Evolutionary conservation across 305 asterid genomes (phyloP), one percentile per base, ranked within the genome.

Genomic region (Fraxinus albicans): DNA sequence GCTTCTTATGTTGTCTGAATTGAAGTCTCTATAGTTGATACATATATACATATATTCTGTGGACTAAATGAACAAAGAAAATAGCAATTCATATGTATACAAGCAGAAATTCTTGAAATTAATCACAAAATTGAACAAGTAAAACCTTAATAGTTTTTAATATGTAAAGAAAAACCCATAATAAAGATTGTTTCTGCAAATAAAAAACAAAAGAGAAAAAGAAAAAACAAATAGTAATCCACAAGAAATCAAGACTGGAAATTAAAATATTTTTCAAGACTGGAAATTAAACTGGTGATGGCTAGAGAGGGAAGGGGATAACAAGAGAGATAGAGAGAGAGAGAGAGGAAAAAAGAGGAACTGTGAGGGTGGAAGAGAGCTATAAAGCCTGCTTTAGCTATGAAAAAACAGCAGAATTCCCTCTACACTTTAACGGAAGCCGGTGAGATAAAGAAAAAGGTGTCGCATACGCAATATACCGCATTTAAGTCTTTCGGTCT

Each of bases 341-440:
- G 63, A 36, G 33, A 53, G 55, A 40, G 35, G 15, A 23, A 27
- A 75, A 44, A 35, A 36, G 83, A 74, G 77, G 83, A 83, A 80
- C 77, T 77, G 67, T 44, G 81, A 87, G 77, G 83, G 86, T 73
- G 76, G 85, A 90, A 38, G 79, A 34, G 85, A 86, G 90, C 83
- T 85, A 88, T 88, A 82, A 87, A 90, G 89, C 91, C 86, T 82
- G 93, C 90, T 92, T 92, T 88, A 94, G 86, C 80, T 81, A 87
- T 83, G 89, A 86, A 75, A 79, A 85, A 87, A 87, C 92, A 87
- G 79, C 87, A 88, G 92, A 88, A 89, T 78, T 87, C 79, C 10
- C 85, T 83, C 89, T 83, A 65, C 74, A 88, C 98, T 96, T 96
- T 96, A 93, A 93, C 95, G 87, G 97, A 94, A 86, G 88, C 50